Percentiles rank a stretch among this genome's conserved stretches.
Evolutionary conservation across 164 flowering plant species (phyloP).

Genomic region (Magnolia changhungtana): DNA sequence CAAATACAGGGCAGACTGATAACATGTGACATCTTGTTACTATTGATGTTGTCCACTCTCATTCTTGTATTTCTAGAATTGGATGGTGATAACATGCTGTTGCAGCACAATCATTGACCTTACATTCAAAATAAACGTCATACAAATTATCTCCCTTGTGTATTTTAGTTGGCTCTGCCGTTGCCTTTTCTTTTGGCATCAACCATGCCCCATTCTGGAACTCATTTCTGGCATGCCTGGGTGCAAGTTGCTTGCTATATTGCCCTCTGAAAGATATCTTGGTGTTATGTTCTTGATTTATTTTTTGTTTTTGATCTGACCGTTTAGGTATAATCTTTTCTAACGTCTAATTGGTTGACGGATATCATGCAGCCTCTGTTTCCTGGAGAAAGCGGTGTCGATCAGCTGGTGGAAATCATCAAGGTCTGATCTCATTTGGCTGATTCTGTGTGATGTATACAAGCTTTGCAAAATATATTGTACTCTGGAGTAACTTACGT

Average conservation of each 20-base stretch:
- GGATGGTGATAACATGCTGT: too few species aligned
- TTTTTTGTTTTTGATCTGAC: not conserved
- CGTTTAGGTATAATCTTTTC: not conserved
- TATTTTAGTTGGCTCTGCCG: not conserved
- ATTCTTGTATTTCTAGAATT: too few species aligned
- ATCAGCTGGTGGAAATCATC: slow-evolving; percentile 54
- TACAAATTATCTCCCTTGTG: not conserved
- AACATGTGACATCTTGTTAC: too few species aligned
- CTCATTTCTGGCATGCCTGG: not conserved
- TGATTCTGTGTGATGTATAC: not conserved
- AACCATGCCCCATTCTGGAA: not conserved
- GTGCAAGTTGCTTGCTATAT: not conserved
- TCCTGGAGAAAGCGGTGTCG: slow-evolving; percentile 70
- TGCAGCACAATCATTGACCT: too few species aligned
- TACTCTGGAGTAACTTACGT: not conserved
- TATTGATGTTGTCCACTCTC: too few species aligned
- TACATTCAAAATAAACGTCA: too few species aligned
- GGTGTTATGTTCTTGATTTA: not conserved
- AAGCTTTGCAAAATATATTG: not conserved
- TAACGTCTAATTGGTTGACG: slow-evolving; percentile 16
- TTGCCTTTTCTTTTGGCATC: not conserved
- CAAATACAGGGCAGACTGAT: too few species aligned
- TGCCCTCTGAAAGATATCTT: not conserved
- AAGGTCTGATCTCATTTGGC: slow-evolving; percentile 31
- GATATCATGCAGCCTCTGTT: slow-evolving; percentile 45